Evolutionary conservation across 1,284 basidiomycete genomes (phyloP), one percentile per base, ranked within the genome.

Genomic region (Thelephora terrestris): DNA sequence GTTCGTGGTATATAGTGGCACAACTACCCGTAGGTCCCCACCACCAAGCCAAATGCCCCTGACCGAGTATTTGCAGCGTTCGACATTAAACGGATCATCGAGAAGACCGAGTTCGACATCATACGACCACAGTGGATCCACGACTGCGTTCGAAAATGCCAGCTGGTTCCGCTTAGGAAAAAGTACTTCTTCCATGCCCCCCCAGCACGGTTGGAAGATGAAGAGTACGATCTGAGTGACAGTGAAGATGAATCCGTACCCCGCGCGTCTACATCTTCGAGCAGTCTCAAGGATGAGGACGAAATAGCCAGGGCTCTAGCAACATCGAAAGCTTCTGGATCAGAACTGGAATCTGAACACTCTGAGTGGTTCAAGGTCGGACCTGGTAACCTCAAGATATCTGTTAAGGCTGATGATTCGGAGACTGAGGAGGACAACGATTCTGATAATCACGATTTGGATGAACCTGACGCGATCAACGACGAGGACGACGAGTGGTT

Each of bases 171-270:
- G 0, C 62, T 91, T 43, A 70, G 67, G 32, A 80, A 82, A 61
- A 85, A 78, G 88, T 86, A 87, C 59, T 85, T 88, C 64, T 86
- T 87, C 67, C 75, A 83, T 58, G 77, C 85, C 1, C 84, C 78
- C 1, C 50, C 37, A 51, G 64, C 45, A 55, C 66, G 53, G 63
- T 58, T 50, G 51, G 59, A 61, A 5, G 58, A 55, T 12, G 60
- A 62, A 7, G 63, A 66, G 5, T 66, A 67, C 23, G 54, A 62
- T 7, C 47, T 60, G 14, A 58, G 54, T 12, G 58, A 62, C 7
- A 60, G 58, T 35, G 60, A 62, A 23, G 61, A 62, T 7, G 63
- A 57, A 32, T 56, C 55, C 10, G 37, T 25, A 17, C 39, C 71
- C 23, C 62, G 59, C 40, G 59, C 62, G n/a, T 64, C 61, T 7